Evolutionary conservation across 2,329 filamentous ascomycete species (phyloP).

Genomic region (Botrytis byssoidea): DNA sequence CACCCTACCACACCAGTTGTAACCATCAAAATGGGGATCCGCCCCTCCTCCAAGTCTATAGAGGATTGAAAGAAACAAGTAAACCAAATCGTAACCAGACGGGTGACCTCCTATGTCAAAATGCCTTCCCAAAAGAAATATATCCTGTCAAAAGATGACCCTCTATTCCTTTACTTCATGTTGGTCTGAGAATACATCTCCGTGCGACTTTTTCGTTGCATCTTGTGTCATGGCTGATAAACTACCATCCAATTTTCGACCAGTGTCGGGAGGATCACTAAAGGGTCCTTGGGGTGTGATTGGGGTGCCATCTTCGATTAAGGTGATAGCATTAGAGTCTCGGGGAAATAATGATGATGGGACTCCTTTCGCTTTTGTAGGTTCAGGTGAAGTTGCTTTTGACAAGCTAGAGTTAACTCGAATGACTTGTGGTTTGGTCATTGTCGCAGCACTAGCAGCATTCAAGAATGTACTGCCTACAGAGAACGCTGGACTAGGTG

Average conservation of each 20-base stretch:
- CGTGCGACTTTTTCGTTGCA: slow-evolving; percentile 40
- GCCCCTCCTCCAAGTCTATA: neutral
- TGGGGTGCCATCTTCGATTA: slow-evolving; percentile 53
- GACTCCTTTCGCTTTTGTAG: neutral
- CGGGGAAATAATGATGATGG: slow-evolving; percentile 30
- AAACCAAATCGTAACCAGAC: slow-evolving; percentile 18
- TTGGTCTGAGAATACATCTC: slow-evolving; percentile 58
- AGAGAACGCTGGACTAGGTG: slow-evolving; percentile 60
- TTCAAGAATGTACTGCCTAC: slow-evolving; percentile 68
- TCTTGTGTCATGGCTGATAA: slow-evolving; percentile 58
- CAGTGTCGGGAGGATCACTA: slow-evolving; percentile 50
- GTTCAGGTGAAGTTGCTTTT: neutral
- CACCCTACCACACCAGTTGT: slow-evolving; percentile 1
- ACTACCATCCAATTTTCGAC: slow-evolving; percentile 45
- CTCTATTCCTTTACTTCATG: slow-evolving; percentile 52
- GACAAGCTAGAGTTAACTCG: slow-evolving; percentile 46
- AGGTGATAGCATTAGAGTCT: slow-evolving; percentile 48
- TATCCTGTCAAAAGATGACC: neutral
- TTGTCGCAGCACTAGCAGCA: slow-evolving; percentile 58
- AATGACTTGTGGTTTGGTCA: slow-evolving; percentile 58
- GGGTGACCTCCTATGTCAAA: neutral
- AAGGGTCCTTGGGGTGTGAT: slow-evolving; percentile 57
- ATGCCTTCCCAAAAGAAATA: neutral
- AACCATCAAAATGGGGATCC: slow-evolving; percentile 8
- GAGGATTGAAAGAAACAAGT: neutral